Base-by-base conservation (phyloP, 306 rosid genomes). In the Vigna angularis region DNA sequence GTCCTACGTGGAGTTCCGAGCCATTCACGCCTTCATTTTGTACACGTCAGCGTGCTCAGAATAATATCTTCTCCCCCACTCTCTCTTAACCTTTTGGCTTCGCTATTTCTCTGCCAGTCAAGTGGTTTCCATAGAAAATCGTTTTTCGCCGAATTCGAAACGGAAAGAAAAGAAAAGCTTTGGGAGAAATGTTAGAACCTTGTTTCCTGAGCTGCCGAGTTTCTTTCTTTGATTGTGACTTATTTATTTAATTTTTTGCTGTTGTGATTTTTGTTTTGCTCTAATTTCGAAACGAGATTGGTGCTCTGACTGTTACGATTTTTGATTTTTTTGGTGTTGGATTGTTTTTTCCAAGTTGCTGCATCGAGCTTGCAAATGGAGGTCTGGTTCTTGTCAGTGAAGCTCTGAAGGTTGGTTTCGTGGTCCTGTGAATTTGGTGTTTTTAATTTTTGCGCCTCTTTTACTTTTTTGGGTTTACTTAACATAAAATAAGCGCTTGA, bases 31-130 rank as follows among this genome's bases (percentile, higher is more conserved):
- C 90, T 78, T 73, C 88, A 81, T 87, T 87, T 84, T 64, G 79
- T 82, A 14, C 90, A 87, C 81, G 81, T 89, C 88, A 79, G 22
- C 88, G 2, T 32, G 47, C 52, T 14, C 47, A 66, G 14, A 87
- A 85, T 83, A 87, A 89, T 87, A 89, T 89, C 93, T 87, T 85
- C 93, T 58, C 88, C 32, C 77, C 73, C 51, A 30, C 24, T 34
- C 16, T 24, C 79, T 77, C 66, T 66, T 73, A 24, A 11, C 47
- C 75, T 22, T 73, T 66, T 80, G 0, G 74, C 83, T 73, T 58
- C 70, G 49, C 70, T 51, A 51, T 77, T 64, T 80, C 83, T 84
- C 70, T 74, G 24, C 86, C 84, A 52, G 90, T 85, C 88, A 79
- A 83, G 77, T 74, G 12, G 56, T 74, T 75, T 61, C 22, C 61